These are phyloP conservation scores for Ceratobasidium sp. DNA, from an alignment of 1,284 basidiomycete species.

Conservation along the genomic window DNA sequence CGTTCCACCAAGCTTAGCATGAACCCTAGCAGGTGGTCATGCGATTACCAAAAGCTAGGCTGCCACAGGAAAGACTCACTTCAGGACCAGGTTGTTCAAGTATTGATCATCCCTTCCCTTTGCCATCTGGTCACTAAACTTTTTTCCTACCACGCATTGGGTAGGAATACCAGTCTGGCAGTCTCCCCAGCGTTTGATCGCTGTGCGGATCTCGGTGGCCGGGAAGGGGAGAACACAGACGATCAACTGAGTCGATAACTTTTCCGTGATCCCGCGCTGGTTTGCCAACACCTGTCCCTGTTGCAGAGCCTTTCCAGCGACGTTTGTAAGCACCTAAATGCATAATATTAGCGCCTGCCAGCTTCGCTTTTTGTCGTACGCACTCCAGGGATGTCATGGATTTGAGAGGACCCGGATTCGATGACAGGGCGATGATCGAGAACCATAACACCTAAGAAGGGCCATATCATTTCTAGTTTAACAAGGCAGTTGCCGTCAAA, in stretches of 20 bases:
- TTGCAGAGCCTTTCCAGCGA: constrained; percentile 1
- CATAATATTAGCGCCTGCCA: not conserved
- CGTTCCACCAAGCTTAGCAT: constrained; percentile 40
- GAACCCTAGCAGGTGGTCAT: constrained; percentile 1
- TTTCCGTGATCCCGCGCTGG: not conserved
- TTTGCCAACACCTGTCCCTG: not conserved
- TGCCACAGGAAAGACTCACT: constrained; percentile 49
- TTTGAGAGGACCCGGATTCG: constrained; percentile 1
- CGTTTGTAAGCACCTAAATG: not conserved
- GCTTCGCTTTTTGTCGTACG: not conserved
- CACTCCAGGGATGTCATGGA: constrained; percentile 6
- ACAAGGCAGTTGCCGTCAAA: too few species aligned
- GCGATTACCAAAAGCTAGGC: not conserved
- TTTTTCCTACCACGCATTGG: constrained; percentile 61
- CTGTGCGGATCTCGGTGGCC: constrained; percentile 23
- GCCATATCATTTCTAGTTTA: not conserved
- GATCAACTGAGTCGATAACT: constrained; percentile 2
- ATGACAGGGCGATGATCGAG: constrained; percentile 7
- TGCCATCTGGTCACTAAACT: constrained; percentile 16
- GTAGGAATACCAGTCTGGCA: constrained; percentile 73
- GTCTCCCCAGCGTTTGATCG: constrained; percentile 67
- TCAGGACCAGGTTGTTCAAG: constrained; percentile 75
- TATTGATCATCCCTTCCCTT: constrained; percentile 61
- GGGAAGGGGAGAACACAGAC: constrained; percentile 37
- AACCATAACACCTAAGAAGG: not conserved